Evolutionary conservation across 2,329 filamentous ascomycete genomes (phyloP).

Genomic region (Colletotrichum liriopes): DNA sequence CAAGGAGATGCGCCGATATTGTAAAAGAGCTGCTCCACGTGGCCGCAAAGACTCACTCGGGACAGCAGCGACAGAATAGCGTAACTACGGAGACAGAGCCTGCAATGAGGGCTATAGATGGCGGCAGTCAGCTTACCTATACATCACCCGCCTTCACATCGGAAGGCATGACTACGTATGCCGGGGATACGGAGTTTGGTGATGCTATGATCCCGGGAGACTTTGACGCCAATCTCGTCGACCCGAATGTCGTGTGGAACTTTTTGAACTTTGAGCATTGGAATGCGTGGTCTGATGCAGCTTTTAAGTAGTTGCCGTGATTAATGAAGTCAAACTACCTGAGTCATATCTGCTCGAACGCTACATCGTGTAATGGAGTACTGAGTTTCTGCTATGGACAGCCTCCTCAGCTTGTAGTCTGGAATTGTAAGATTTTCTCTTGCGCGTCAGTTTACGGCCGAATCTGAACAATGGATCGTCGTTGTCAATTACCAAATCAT

Average conservation of each 20-base stretch:
- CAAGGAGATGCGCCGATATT: slow-evolving; percentile 40
- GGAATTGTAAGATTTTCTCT: not conserved
- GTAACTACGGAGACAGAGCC: not conserved
- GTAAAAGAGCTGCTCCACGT: slow-evolving; percentile 34
- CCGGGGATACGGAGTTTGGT: slow-evolving; percentile 11
- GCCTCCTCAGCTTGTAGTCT: not conserved
- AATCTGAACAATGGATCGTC: too few relatives aligned
- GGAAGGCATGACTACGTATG: not conserved
- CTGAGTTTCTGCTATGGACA: too few relatives aligned
- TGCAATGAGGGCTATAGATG: not conserved
- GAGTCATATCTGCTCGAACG: too few relatives aligned
- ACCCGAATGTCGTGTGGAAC: slow-evolving; percentile 41
- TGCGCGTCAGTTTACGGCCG: too few relatives aligned
- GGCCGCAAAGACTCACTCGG: not conserved
- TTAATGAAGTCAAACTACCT: too few relatives aligned
- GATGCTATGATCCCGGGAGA: slow-evolving; percentile 35
- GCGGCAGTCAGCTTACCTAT: not conserved
- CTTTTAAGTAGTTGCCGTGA: slow-evolving; percentile 13
- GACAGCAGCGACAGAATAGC: not conserved
- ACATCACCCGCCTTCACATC: slow-evolving; percentile 15
- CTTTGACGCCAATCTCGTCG: slow-evolving; percentile 36
- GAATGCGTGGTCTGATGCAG: slow-evolving; percentile 40
- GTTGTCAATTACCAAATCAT: too few relatives aligned
- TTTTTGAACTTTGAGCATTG: slow-evolving; percentile 43
- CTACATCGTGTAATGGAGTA: too few relatives aligned